Base-by-base conservation (phyloP, 1,284 basidiomycete genomes). In the Pyrrhoderma lamaoense region DNA sequence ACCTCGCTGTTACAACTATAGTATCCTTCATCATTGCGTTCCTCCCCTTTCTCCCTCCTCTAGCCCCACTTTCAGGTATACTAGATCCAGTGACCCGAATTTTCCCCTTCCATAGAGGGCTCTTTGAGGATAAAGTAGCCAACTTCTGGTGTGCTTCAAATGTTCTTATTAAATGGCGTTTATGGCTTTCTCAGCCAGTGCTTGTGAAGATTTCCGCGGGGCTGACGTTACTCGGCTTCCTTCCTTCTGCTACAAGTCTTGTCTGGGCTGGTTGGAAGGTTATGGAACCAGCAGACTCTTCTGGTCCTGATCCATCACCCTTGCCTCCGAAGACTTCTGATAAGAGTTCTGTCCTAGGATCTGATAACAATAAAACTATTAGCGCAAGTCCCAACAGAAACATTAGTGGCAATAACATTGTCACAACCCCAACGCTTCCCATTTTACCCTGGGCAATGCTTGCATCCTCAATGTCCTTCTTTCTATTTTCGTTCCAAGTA, bases 61-160 rank as follows among this genome's bases (percentile, higher is more conserved):
- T 82, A 49, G 71, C 73, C 13, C 74, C 75, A 16, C 63, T 71
- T 14, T 67, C 68, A 14, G 61, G 66, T 37, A 70, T 88, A 51
- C 55, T 74, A n/a, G 79, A 85, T 56, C 80, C 89, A 2, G 70
- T 93, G 42, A 73, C 73, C 21, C 83, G 93, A 13, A 91, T 96
- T 58, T 96, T 97, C 64, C 93, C 93, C 0, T 89, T 97, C 63
- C 75, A 79, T 3, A 82, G 91, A 39, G 93, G 93, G 7, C 73
- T 97, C 3, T 96, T 96, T 61, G 93, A 97, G 65, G 93, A 96
- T 71, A 96, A 96, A 64, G 93, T 97, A 19, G 89, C 93, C 42
- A 97, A 96, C 64, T 89, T 95, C 61, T 97, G 93, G 89, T 96
- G 91, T 64, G 87, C 89, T 19, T 79, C 83, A n/a, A 90, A 93